phyloP scores from a whole-genome alignment of 306 rosid species.

The Mimosa bimucronata region DNA sequence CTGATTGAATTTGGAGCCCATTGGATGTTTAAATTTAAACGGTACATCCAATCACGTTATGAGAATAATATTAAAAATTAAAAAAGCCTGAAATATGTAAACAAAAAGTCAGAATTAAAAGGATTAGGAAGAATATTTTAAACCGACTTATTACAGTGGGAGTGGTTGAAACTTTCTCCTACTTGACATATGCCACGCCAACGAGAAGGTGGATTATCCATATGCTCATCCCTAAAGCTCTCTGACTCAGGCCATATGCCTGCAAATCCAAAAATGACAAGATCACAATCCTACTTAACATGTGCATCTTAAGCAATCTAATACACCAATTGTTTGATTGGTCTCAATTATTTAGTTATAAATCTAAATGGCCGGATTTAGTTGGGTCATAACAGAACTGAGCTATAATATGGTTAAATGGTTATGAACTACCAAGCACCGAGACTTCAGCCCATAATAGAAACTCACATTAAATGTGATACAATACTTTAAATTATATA shows the following conservation, averaged over 20 bases:
- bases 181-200: conserved; percentile 65
- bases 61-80: not conserved
- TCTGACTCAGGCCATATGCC: conserved; percentile 75
- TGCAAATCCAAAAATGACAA: conserved; percentile 20
- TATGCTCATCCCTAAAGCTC: conserved; percentile 58
- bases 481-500: not conserved
- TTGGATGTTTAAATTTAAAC: not conserved
- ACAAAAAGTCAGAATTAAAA: not conserved
- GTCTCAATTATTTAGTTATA: not conserved
- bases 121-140: not conserved
- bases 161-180: conserved; percentile 54
- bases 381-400: not conserved
- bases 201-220: conserved; percentile 54
- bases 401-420: not conserved
- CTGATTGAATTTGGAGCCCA: not conserved
- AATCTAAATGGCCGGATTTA: not conserved
- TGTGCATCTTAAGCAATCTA: conserved; percentile 8
- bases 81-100: not conserved
- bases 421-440: not conserved
- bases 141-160: conserved; percentile 57
- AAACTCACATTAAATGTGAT: not conserved
- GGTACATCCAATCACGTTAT: not conserved
- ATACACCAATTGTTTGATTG: too few species aligned
- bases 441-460: not conserved
- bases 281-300: conserved; percentile 13